Evolutionary conservation across 2,329 filamentous ascomycete species (phyloP), one percentile per base, ranked within the genome.

Genomic region (Pseudocercospora macadamiae): DNA sequence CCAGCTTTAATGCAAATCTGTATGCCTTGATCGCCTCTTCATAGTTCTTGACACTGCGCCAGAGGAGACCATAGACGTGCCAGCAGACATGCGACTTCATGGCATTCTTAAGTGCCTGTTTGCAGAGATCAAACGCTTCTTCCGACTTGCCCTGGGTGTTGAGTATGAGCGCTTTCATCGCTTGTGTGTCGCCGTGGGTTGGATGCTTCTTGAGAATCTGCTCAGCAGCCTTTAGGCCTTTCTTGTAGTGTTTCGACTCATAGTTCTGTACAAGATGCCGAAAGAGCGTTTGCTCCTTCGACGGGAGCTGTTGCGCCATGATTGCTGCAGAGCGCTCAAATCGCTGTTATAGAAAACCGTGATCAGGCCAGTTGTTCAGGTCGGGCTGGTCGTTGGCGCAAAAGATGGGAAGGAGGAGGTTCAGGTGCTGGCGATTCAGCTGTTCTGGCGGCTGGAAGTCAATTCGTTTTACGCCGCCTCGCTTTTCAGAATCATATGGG

Each of bases 21-120:
- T 99, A 99, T 59, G 95, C 96, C 82, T 97, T 97, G 80, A 97
- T 97, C 8, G 96, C 93, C 79, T 97, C 95, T 75, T 97, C 95
- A 70, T 96, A 97, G 78, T 99, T 97, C 83, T 97, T 97, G 73
- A 90, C 89, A 49, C 91, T 89, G 52, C 93, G 88, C 78, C 96
- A 97, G 51, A 99, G 83, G 67, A 99, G 79, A 28, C 96, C 95
- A 75, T 97, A 99, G 61, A 99, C 95, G 77, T 99, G 96, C 95
- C 95, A 99, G 82, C 93, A 97, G 70, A 99, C 93, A 77, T 97
- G 93, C 70, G 93, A 97, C 80, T 96, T 97, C 93, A 99, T 97
- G 75, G 97, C 93, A 70, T 93, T 91, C 66, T 89, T 92, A 69
- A 99, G 82, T 30, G 96, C 95, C 66, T 92, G 85, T 79, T 97